phyloP scores from a whole-genome alignment of 2,329 filamentous ascomycete genomes.

The Colletotrichum limetticola region DNA sequence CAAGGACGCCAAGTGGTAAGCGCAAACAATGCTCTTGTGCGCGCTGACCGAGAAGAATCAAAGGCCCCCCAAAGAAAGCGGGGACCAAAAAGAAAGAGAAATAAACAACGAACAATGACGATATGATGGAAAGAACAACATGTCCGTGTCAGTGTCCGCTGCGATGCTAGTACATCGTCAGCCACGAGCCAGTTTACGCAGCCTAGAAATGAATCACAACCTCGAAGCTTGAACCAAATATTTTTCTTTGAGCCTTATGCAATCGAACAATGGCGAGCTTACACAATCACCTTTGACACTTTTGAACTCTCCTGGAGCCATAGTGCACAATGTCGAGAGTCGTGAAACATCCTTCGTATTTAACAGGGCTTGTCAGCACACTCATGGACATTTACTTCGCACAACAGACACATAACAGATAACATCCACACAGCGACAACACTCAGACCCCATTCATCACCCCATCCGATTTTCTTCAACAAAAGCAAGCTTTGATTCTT shows the following conservation, averaged over 20 bases:
- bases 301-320: background rate
- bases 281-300: background rate
- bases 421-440: background rate
- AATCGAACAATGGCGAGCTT: background rate
- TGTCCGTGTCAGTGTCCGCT: conserved; percentile 23
- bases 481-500: background rate
- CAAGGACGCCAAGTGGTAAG: conserved; percentile 69
- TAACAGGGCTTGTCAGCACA: background rate
- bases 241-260: background rate
- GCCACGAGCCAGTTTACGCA: conserved; percentile 29
- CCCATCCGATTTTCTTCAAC: background rate
- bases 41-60: background rate
- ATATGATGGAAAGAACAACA: conserved; percentile 23
- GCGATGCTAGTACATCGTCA: conserved; percentile 14
- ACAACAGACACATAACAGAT: background rate
- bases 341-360: background rate
- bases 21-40: background rate
- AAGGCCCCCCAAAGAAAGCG: background rate
- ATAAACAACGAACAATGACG: conserved; percentile 10
- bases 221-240: conserved; percentile 7
- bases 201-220: conserved; percentile 33
- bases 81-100: background rate
- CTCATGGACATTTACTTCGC: background rate
- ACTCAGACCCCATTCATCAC: no score
- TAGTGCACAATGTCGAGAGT: background rate